These are phyloP conservation scores for Heterobasidion parviporum DNA, from an alignment of 1,284 basidiomycete species.

Conservation along the genomic window DNA sequence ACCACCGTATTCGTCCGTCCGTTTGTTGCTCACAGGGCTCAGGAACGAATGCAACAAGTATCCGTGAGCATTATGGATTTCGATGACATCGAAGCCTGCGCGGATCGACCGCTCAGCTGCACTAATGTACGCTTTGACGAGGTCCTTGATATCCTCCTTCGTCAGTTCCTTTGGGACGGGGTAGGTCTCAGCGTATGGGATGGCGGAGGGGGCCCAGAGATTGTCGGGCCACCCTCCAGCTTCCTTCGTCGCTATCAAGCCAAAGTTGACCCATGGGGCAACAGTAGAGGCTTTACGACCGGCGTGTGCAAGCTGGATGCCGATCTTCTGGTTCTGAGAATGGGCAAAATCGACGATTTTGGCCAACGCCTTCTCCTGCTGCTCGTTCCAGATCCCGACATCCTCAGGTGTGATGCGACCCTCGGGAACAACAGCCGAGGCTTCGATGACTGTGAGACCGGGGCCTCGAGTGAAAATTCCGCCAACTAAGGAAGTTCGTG, in stretches of 20 bases:
- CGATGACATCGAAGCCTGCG: slow-evolving; percentile 44
- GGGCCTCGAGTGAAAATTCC: slow-evolving; percentile 49
- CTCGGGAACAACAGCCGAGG: slow-evolving; percentile 67
- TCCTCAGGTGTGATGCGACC: slow-evolving; percentile 71
- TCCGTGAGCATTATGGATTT: slow-evolving; percentile 52
- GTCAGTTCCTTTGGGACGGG: slow-evolving; percentile 47
- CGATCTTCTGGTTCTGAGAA: slow-evolving; percentile 53
- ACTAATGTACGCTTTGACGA: slow-evolving; percentile 39
- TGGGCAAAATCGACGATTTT: slow-evolving; percentile 64
- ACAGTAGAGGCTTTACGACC: slow-evolving; percentile 65
- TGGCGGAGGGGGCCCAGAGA: slow-evolving; percentile 18
- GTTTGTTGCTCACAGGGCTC: slow-evolving; percentile 40
- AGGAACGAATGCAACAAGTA: slow-evolving; percentile 31
- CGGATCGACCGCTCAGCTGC: slow-evolving; percentile 35
- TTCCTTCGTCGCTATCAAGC: slow-evolving; percentile 25
- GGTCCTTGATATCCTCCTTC: slow-evolving; percentile 33
- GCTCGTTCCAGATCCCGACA: slow-evolving; percentile 65
- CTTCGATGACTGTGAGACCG: slow-evolving; percentile 57
- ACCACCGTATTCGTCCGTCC: slow-evolving; percentile 49
- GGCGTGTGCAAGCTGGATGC: slow-evolving; percentile 73
- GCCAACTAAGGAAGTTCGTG: slow-evolving; percentile 19
- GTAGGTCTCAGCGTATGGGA: background rate
- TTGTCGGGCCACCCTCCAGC: slow-evolving; percentile 60
- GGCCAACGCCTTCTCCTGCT: slow-evolving; percentile 56
- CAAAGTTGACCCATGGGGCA: slow-evolving; percentile 48